Conservation (phyloP, 2,329 filamentous ascomycete species). For the Sporothrix brasiliensis region DNA sequence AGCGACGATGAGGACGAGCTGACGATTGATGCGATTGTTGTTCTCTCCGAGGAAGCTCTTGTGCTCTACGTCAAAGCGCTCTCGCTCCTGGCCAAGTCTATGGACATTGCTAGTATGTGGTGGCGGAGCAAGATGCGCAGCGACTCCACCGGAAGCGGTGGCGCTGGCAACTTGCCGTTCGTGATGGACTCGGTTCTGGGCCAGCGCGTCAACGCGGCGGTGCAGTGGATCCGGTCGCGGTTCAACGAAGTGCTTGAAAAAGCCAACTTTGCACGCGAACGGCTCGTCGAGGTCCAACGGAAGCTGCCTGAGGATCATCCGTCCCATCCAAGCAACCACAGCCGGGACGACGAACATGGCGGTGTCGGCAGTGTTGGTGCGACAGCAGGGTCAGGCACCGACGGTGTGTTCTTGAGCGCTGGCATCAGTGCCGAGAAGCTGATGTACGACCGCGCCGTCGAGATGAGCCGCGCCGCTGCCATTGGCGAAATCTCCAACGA, state of each 20-base stretch:
- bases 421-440: conserved; percentile 94
- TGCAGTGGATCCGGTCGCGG: conserved; percentile 89
- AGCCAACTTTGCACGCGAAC: conserved; percentile 88
- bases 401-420: conserved; percentile 80
- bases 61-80: conserved; percentile 96
- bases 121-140: conserved; percentile 79
- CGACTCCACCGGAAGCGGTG: conserved; percentile 49
- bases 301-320: conserved; percentile 82
- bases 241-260: conserved; percentile 99
- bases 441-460: conserved; percentile 95
- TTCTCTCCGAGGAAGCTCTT: conserved; percentile 88
- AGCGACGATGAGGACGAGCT: conserved; percentile 73
- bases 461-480: conserved; percentile 93
- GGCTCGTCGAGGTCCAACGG: conserved; percentile 82
- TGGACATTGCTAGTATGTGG: conserved; percentile 93
- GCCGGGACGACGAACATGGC: conserved; percentile 47
- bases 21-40: conserved; percentile 81
- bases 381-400: conserved; percentile 64
- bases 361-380: conserved; percentile 56
- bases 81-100: conserved; percentile 85
- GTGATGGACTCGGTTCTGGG: conserved; percentile 56
- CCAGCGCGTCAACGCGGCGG: conserved; percentile 83
- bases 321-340: conserved; percentile 78
- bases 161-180: conserved; percentile 44
- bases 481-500: conserved; percentile 95